Evolutionary conservation across 768 basidiomycete genomes (phyloP), one percentile per base, ranked within the genome.

Genomic region (Filobasidium wieringae): DNA sequence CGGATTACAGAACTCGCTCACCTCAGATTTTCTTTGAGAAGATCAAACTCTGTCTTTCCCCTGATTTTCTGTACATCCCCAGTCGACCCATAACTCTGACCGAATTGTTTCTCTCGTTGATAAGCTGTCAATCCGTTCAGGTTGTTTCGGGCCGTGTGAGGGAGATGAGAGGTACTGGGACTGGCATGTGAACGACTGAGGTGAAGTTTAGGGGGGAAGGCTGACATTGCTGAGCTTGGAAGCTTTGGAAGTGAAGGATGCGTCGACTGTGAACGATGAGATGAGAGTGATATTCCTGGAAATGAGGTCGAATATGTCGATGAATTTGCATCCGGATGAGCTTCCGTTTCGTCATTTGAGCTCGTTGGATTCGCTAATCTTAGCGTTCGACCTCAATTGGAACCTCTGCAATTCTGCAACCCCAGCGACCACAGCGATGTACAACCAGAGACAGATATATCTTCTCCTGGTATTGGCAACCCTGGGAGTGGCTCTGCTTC

Each of bases 11-110:
- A 31, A 7, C 12, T 19, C 7, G 58, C 69, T 56, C 53, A 76
- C 75, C 70, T 54, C 59, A 76, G 74, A 29, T 72, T 70, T 63
- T 76, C 75, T 57, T 72, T 76, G 39, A 78, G 63, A 0, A 77
- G 66, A 59, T 78, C 76, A 65, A 75, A 74, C 55, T 78, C 77
- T 4, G 66, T 71, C 60, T 58, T 71, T 22, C 55, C 55, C 24
- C 40, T 40, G 24, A 29, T 32, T 22, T 17, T 12, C 47, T 34
- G 32, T 26, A 26, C 30, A 19, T 33, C 19, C 41, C 31, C 32
- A 34, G 7, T 36, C n/a, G 24, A 27, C 19, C 32, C 26, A 37
- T 57, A 57, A 12, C 47, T 47, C 29, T 19, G 19, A 12, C 27
- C 36, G 24, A 27, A 36, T 0, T 33, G 32, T 30, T 57, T 51